Conservation (phyloP, 192 early-diverging fungal genomes). For the Gryganskiella cystojenkinii region DNA sequence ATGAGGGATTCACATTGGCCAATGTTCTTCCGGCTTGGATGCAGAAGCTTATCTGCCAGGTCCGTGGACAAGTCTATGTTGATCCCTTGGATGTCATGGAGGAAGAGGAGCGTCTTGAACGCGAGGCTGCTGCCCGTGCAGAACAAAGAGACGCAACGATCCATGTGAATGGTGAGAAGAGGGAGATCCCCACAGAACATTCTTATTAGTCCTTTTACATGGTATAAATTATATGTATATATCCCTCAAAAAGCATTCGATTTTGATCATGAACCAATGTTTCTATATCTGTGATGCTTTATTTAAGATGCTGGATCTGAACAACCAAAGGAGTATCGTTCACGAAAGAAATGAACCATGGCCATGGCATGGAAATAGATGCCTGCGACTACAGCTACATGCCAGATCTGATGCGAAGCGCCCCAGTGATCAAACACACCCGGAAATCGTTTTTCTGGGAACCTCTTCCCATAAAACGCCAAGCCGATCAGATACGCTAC, state of each 20-base stretch:
- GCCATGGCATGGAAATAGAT: conserved; percentile 68
- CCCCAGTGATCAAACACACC: conserved; percentile 64
- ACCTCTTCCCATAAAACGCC: conserved; percentile 64
- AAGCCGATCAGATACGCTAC: conserved; percentile 61
- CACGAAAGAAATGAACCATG: conserved; percentile 56
- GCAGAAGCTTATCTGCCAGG: background rate
- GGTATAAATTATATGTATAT: no score
- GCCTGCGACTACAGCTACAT: conserved; percentile 64
- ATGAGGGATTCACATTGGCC: background rate
- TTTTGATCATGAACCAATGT: no score
- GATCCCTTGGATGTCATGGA: conserved; percentile 13
- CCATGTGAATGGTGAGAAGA: background rate
- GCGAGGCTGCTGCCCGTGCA: background rate
- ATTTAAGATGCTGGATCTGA: no score
- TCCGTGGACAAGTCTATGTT: conserved; percentile 1
- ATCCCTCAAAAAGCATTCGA: no score
- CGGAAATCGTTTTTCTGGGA: conserved; percentile 65
- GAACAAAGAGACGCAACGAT: conserved; percentile 2
- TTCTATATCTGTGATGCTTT: no score
- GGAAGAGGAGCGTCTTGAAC: conserved; percentile 13
- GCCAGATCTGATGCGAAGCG: conserved; percentile 68
- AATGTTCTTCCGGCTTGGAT: conserved; percentile 11
- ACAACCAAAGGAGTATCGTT: conserved; percentile 56
- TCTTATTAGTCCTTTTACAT: no score
- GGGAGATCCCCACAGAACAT: no score